Evolutionary conservation across 306 rosid species (phyloP).

Genomic region (Benincasa hispida): DNA sequence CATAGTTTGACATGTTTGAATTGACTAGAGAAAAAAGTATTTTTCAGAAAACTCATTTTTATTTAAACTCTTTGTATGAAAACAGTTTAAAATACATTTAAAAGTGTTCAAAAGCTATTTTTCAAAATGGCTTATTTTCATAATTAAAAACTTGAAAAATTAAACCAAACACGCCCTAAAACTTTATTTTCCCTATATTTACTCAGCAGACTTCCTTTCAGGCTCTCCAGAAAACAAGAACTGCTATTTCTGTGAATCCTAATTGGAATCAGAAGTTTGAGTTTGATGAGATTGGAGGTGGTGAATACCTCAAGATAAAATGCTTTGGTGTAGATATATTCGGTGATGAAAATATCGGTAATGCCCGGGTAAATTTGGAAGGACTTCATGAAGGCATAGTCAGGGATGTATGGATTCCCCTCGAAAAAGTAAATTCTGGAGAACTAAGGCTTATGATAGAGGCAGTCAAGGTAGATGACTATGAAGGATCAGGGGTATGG

Average conservation of each 20-base stretch:
- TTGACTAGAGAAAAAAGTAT: too few species aligned
- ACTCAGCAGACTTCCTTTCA: conserved; percentile 20
- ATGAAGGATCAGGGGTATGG: conserved; percentile 69
- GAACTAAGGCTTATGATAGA: conserved; percentile 81
- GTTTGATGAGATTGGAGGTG: conserved; percentile 75
- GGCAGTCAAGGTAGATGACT: conserved; percentile 51
- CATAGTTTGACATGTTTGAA: too few species aligned
- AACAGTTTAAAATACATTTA: too few species aligned
- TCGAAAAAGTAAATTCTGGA: conserved; percentile 84
- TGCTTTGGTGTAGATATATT: conserved; percentile 60
- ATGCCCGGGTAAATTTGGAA: conserved; percentile 89
- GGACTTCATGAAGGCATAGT: conserved; percentile 52
- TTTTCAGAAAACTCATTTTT: too few species aligned
- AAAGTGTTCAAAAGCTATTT: too few species aligned
- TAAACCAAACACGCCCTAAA: too few species aligned
- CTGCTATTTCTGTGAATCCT: conserved; percentile 41
- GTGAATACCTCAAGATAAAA: conserved; percentile 71
- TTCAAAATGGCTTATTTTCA: too few species aligned
- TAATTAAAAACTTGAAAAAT: too few species aligned
- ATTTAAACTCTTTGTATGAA: too few species aligned
- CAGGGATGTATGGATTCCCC: conserved; percentile 91
- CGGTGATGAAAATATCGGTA: conserved; percentile 72
- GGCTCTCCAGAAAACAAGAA: conserved; percentile 54
- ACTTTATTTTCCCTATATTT: conserved; percentile 1
- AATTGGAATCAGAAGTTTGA: conserved; percentile 66